Percentiles rank a stretch among this genome's conserved stretches.
Evolutionary conservation across 805 yeast genomes (phyloP).

Genomic region (Spathaspora arborariae): DNA sequence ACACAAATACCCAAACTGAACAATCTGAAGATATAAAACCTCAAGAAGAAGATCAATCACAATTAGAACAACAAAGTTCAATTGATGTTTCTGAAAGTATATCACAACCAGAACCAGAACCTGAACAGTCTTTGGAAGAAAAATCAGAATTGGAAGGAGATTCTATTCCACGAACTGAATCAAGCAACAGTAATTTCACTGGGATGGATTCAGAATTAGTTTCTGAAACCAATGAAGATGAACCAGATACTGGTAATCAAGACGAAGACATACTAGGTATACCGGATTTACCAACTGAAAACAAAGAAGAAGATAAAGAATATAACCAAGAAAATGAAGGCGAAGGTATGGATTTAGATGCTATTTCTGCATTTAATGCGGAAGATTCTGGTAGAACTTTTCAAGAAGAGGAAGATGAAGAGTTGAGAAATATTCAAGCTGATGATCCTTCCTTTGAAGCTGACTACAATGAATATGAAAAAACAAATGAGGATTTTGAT

Average conservation of each 20-base stretch:
- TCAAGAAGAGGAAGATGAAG: slow-evolving; percentile 5
- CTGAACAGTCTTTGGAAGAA: not conserved
- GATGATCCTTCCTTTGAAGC: slow-evolving; percentile 15
- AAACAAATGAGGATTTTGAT: slow-evolving; percentile 8
- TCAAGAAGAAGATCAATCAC: not conserved
- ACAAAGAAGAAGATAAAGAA: not conserved
- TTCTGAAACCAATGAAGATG: slow-evolving; percentile 4
- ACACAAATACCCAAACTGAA: not conserved
- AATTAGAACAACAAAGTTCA: not conserved
- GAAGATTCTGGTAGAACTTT: not conserved
- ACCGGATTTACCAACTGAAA: not conserved
- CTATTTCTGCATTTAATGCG: not conserved
- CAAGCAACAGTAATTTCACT: not conserved
- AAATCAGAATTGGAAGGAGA: not conserved
- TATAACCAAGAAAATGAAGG: not conserved
- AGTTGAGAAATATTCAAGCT: slow-evolving; percentile 3
- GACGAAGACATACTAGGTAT: not conserved
- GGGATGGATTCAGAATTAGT: not conserved
- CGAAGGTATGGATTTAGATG: slow-evolving; percentile 2
- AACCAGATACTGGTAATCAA: not conserved
- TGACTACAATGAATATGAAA: slow-evolving; percentile 9
- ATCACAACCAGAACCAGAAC: not conserved
- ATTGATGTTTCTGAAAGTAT: not conserved
- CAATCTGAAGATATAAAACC: not conserved
- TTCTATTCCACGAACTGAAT: not conserved